A percentile compares a stretch with the other conserved stretches of the same genome.
Evolutionary conservation across 2,329 filamentous ascomycete species (phyloP).

Genomic region (Aciculosporium take): DNA sequence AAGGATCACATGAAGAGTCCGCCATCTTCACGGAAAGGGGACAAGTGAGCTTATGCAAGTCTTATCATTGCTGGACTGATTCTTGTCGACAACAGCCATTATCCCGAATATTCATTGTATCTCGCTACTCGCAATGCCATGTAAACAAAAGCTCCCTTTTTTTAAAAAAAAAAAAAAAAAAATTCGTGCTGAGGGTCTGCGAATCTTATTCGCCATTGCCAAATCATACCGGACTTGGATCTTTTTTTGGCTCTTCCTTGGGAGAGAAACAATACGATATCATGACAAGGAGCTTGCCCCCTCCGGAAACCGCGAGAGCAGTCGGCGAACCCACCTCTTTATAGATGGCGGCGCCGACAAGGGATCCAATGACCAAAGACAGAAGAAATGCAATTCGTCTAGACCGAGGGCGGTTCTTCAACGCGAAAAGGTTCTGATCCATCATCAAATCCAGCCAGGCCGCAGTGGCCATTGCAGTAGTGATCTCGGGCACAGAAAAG

Average conservation of each 20-base stretch:
- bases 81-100: neutral
- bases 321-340: slow-evolving; percentile 11
- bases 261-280: slow-evolving; percentile 11
- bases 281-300: slow-evolving; percentile 13
- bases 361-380: slow-evolving; percentile 31
- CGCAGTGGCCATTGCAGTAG: slow-evolving; percentile 50
- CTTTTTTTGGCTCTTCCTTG: slow-evolving; percentile 6
- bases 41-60: no score
- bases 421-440: slow-evolving; percentile 33
- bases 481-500: slow-evolving; percentile 45
- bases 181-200: no score
- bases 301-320: slow-evolving; percentile 13
- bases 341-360: slow-evolving; percentile 37
- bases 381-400: slow-evolving; percentile 35
- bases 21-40: no score
- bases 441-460: slow-evolving; percentile 47
- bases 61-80: no score
- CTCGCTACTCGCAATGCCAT: neutral
- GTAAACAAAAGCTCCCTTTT: neutral
- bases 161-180: no score
- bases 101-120: neutral
- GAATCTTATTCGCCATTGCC: neutral
- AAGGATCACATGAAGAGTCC: no score
- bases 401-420: slow-evolving; percentile 34
- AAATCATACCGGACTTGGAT: slow-evolving; percentile 2